These are phyloP conservation scores for Bonia amplexicaulis DNA, from an alignment of 176 grass and related monocot genomes.

Conservation along the genomic window DNA sequence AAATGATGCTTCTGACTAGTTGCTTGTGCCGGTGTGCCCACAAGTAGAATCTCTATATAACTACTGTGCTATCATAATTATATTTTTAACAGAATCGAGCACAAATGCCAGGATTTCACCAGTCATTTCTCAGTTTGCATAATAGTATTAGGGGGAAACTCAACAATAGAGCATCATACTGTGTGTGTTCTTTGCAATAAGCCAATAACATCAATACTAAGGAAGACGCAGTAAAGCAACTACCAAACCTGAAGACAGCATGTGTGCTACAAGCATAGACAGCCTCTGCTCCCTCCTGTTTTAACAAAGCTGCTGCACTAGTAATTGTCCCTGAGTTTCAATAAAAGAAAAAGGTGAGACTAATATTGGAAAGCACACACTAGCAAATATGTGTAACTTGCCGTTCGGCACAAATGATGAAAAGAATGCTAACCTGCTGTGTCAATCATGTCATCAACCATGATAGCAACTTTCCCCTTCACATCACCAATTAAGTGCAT, in stretches of 20 bases:
- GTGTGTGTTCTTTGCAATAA: not conserved
- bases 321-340: slow-evolving; percentile 67
- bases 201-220: not conserved
- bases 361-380: not conserved
- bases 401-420: not conserved
- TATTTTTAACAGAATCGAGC: not conserved
- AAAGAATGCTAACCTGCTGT: slow-evolving; percentile 65
- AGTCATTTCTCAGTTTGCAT: not conserved
- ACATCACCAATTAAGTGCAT: slow-evolving; percentile 99
- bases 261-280: slow-evolving; percentile 97
- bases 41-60: not conserved
- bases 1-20: not conserved
- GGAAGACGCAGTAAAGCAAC: not conserved
- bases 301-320: slow-evolving; percentile 76
- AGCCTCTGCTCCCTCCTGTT: slow-evolving; percentile 85
- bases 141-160: not conserved
- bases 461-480: slow-evolving; percentile 89
- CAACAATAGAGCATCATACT: not conserved
- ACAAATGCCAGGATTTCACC: not conserved
- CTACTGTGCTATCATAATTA: not conserved
- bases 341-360: slow-evolving; percentile 7
- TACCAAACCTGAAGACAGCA: slow-evolving; percentile 91
- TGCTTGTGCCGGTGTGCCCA: not conserved
- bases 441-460: slow-evolving; percentile 99
- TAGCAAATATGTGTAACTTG: not conserved